A percentile compares a stretch with the other conserved stretches of the same genome.
phyloP scores from a whole-genome alignment of 257 asterid species.

The Perilla frutescens region DNA sequence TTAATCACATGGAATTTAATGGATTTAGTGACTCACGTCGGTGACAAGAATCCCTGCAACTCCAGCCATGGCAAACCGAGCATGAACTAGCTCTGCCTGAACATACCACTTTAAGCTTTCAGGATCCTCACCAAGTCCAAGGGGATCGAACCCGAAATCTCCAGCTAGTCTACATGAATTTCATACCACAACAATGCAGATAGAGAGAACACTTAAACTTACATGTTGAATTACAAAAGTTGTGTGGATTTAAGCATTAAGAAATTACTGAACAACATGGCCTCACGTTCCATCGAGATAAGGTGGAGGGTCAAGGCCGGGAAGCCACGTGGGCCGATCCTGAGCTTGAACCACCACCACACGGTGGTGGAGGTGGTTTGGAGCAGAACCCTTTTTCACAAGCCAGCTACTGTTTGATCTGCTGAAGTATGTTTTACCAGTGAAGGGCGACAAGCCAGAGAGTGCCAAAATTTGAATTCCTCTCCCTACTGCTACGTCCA shows the following conservation, averaged over 20 bases:
- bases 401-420: constrained; percentile 41
- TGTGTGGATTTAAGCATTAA: background rate
- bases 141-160: constrained; percentile 90
- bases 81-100: constrained; percentile 91
- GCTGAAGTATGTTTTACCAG: constrained; percentile 38
- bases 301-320: constrained; percentile 90
- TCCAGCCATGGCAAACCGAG: constrained; percentile 96
- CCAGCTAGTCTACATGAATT: constrained; percentile 69
- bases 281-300: constrained; percentile 91
- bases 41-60: constrained; percentile 87
- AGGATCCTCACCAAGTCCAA: constrained; percentile 94
- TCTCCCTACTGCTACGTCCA: constrained; percentile 61
- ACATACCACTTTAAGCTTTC: constrained; percentile 86
- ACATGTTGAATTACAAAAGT: background rate
- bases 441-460: constrained; percentile 44
- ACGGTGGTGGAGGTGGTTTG: constrained; percentile 19
- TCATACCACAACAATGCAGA: constrained; percentile 8
- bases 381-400: constrained; percentile 36
- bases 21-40: constrained; percentile 54
- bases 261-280: constrained; percentile 1
- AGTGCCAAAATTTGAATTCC: constrained; percentile 57
- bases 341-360: constrained; percentile 61
- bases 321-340: constrained; percentile 89
- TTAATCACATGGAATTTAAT: background rate
- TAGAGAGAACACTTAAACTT: background rate